phyloP scores from a whole-genome alignment of 2,329 filamentous ascomycete genomes.

The Neofusicoccum laricinum region DNA sequence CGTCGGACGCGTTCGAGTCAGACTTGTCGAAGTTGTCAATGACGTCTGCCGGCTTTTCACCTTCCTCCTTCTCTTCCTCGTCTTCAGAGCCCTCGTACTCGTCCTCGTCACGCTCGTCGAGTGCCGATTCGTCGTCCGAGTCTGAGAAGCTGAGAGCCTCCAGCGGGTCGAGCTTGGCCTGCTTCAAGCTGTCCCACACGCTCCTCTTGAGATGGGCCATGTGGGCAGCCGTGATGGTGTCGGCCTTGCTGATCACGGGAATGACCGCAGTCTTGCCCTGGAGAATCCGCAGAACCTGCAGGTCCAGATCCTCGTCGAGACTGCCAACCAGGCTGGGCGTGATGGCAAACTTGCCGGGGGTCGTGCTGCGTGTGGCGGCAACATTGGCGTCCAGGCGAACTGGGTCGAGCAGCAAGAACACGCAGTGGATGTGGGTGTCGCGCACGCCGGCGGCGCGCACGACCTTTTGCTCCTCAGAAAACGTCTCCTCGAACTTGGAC shows the following conservation, averaged over 20 bases:
- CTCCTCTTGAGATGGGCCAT: slow-evolving; percentile 89
- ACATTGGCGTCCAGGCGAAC: slow-evolving; percentile 80
- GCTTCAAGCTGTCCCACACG: slow-evolving; percentile 85
- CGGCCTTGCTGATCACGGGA: slow-evolving; percentile 92
- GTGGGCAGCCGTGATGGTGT: slow-evolving; percentile 92
- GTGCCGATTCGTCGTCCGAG: slow-evolving; percentile 53
- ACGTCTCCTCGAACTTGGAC: slow-evolving; percentile 97
- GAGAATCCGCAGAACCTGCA: slow-evolving; percentile 83
- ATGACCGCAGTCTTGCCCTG: slow-evolving; percentile 94
- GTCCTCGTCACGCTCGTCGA: slow-evolving; percentile 52
- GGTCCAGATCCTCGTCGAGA: slow-evolving; percentile 83
- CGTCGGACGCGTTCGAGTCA: slow-evolving; percentile 34
- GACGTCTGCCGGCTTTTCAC: slow-evolving; percentile 24
- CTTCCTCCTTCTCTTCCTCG: slow-evolving; percentile 21
- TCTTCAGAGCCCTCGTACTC: slow-evolving; percentile 38
- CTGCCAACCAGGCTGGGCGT: slow-evolving; percentile 55
- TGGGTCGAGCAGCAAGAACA: slow-evolving; percentile 89
- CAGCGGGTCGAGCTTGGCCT: slow-evolving; percentile 80
- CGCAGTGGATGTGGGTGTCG: slow-evolving; percentile 96
- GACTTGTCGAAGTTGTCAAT: slow-evolving; percentile 39
- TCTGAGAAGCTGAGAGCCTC: slow-evolving; percentile 75
- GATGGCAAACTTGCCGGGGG: slow-evolving; percentile 34
- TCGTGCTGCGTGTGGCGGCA: slow-evolving; percentile 50
- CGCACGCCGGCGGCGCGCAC: slow-evolving; percentile 86
- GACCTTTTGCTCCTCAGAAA: slow-evolving; percentile 96